Percentiles rank a stretch among this genome's conserved stretches.
These are phyloP conservation scores for Candida succiphila DNA, from an alignment of 805 yeast genomes.

Conservation along the genomic window DNA sequence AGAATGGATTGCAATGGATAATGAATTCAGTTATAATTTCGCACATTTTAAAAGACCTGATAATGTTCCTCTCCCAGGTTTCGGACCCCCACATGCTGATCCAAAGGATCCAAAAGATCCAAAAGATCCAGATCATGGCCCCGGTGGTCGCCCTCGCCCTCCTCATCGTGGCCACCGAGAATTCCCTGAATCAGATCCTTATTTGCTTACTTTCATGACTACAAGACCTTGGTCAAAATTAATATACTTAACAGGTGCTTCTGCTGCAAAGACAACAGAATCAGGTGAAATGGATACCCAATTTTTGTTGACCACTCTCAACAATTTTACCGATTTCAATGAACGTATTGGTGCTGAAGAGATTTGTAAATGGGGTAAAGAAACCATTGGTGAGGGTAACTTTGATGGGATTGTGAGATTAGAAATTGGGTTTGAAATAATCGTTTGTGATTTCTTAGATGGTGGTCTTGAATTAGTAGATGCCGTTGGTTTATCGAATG, in stretches of 20 bases:
- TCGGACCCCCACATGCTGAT: constrained; percentile 3
- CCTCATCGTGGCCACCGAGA: constrained; percentile 1
- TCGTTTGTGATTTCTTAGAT: constrained; percentile 53
- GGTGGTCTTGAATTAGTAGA: constrained; percentile 33
- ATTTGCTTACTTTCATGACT: constrained; percentile 36
- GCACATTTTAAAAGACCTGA: constrained; percentile 13
- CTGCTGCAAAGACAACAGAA: constrained; percentile 40
- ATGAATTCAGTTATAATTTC: constrained; percentile 48
- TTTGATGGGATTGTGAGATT: constrained; percentile 50
- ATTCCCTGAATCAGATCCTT: constrained; percentile 4
- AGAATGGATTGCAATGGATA: constrained; percentile 62
- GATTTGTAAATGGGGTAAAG: constrained; percentile 48
- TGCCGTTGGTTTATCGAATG: constrained; percentile 29
- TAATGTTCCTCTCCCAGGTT: constrained; percentile 1
- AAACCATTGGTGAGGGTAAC: constrained; percentile 17
- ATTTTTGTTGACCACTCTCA: constrained; percentile 26
- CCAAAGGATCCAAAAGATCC: constrained; percentile 1
- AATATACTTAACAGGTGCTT: constrained; percentile 54
- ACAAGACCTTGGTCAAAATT: constrained; percentile 37
- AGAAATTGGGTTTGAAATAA: constrained; percentile 54
- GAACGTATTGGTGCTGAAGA: constrained; percentile 38
- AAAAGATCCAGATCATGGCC: constrained; percentile 1
- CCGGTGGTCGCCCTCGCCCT: constrained; percentile 3
- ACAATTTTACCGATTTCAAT: constrained; percentile 18
- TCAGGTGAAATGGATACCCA: constrained; percentile 60